A percentile compares a stretch with the other conserved stretches of the same genome.
Conservation (phyloP, 345 rosid genomes). For the Combretum micranthum region DNA sequence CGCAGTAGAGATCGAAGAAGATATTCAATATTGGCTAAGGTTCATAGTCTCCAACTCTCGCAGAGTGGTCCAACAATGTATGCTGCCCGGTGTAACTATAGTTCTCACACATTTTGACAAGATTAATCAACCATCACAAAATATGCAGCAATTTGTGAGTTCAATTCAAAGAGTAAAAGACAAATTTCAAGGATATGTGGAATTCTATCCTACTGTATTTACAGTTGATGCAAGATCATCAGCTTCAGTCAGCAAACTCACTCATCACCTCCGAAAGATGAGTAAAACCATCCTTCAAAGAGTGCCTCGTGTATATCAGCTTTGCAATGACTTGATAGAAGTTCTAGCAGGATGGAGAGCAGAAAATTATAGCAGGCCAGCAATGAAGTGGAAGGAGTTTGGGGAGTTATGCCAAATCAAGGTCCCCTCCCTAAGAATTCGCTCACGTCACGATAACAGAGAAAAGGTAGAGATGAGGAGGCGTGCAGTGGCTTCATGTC, state of each 20-base stretch:
- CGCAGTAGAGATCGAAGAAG: conserved; percentile 72
- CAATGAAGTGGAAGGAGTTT: conserved; percentile 90
- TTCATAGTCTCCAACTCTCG: conserved; percentile 77
- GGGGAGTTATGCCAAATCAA: conserved; percentile 74
- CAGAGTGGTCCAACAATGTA: conserved; percentile 69
- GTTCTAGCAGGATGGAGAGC: conserved; percentile 83
- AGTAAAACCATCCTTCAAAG: conserved; percentile 71
- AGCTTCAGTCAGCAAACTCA: conserved; percentile 66
- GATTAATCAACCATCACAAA: conserved; percentile 51
- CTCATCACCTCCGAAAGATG: conserved; percentile 61
- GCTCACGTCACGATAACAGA: conserved; percentile 61
- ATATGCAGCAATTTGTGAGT: conserved; percentile 46
- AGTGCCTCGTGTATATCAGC: conserved; percentile 88
- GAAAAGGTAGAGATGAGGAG: conserved; percentile 67
- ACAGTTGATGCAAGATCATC: conserved; percentile 92
- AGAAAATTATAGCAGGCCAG: conserved; percentile 64
- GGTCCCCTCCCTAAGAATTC: conserved; percentile 68
- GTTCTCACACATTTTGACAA: conserved; percentile 78
- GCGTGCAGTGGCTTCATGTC: conserved; percentile 74
- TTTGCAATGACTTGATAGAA: conserved; percentile 68
- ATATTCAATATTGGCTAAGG: conserved; percentile 88
- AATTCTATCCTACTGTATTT: conserved; percentile 73
- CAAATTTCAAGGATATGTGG: conserved; percentile 75
- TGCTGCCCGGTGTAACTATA: conserved; percentile 70
- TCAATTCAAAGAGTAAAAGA: conserved; percentile 56